phyloP scores from a whole-genome alignment of 768 basidiomycete species.

The Candolleomyces eurysporus region DNA sequence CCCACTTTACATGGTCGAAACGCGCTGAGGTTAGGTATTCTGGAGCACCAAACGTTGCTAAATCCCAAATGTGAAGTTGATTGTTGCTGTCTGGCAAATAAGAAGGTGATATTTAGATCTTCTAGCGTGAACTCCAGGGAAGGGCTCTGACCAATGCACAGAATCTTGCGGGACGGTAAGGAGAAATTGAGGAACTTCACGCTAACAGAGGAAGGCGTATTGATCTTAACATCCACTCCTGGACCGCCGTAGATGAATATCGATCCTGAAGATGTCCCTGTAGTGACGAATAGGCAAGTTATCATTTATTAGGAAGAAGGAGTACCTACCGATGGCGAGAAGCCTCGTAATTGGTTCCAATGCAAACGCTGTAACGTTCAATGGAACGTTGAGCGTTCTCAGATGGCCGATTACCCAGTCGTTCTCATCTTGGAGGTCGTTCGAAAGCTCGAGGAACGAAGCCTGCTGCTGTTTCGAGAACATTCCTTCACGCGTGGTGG shows the following conservation, averaged over 20 bases:
- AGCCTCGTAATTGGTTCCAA: constrained; percentile 59
- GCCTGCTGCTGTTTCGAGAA: constrained; percentile 37
- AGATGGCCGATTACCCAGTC: constrained; percentile 59
- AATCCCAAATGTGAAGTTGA: constrained; percentile 60
- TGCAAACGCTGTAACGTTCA: constrained; percentile 52
- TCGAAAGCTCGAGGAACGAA: constrained; percentile 51
- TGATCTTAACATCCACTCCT: constrained; percentile 54
- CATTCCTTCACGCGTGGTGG: constrained; percentile 25
- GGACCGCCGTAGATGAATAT: constrained; percentile 69
- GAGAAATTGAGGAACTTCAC: constrained; percentile 68
- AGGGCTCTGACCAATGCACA: constrained; percentile 54
- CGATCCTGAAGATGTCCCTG: constrained; percentile 63
- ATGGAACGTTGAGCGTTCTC: constrained; percentile 46
- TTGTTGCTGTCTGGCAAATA: constrained; percentile 45
- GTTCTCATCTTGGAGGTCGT: constrained; percentile 49
- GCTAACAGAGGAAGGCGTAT: constrained; percentile 40
- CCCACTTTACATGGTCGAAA: constrained; percentile 50
- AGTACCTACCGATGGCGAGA: constrained; percentile 53
- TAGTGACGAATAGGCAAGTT: constrained; percentile 5
- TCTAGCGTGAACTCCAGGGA: background rate
- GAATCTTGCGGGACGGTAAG: constrained; percentile 47
- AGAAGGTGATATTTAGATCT: background rate
- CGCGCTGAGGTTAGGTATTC: constrained; percentile 46
- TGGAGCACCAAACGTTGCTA: constrained; percentile 51
- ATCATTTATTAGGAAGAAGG: background rate